Percentiles rank a stretch among this genome's conserved stretches.
Conservation (phyloP, 2,329 filamentous ascomycete species). For the Bipolaris cookei region DNA sequence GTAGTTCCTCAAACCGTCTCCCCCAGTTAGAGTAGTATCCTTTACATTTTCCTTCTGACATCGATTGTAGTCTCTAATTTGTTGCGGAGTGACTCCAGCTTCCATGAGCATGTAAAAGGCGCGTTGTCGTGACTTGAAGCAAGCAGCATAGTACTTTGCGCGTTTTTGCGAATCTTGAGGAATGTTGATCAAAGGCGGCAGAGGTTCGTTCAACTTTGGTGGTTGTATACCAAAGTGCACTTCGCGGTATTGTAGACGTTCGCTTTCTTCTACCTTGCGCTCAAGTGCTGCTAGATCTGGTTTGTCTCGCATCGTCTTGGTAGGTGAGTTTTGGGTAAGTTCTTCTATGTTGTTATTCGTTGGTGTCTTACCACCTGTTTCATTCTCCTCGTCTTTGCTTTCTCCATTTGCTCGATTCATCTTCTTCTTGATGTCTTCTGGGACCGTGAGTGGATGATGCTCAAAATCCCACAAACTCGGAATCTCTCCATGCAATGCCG, state of each 20-base stretch:
- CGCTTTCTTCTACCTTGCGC: slow-evolving; percentile 32
- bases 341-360: slow-evolving; percentile 13
- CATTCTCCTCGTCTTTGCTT: neutral
- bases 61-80: slow-evolving; percentile 39
- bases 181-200: slow-evolving; percentile 43
- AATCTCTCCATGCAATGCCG: slow-evolving; percentile 42
- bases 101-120: slow-evolving; percentile 41
- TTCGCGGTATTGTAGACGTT: slow-evolving; percentile 43
- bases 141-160: slow-evolving; percentile 39
- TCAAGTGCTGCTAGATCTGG: slow-evolving; percentile 36
- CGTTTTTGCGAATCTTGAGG: slow-evolving; percentile 31
- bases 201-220: slow-evolving; percentile 29
- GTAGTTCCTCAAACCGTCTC: slow-evolving; percentile 35
- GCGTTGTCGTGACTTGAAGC: slow-evolving; percentile 41
- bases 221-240: slow-evolving; percentile 41
- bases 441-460: slow-evolving; percentile 34
- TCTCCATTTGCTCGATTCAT: neutral
- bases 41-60: slow-evolving; percentile 28
- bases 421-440: slow-evolving; percentile 15
- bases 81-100: slow-evolving; percentile 35
- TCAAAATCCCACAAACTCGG: slow-evolving; percentile 47
- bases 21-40: slow-evolving; percentile 29
- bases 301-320: slow-evolving; percentile 32
- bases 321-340: slow-evolving; percentile 23
- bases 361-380: neutral